Percentiles rank a stretch among this genome's conserved stretches.
These are phyloP conservation scores for Podaxis mareebaensis DNA, from an alignment of 768 basidiomycete genomes.

Conservation along the genomic window DNA sequence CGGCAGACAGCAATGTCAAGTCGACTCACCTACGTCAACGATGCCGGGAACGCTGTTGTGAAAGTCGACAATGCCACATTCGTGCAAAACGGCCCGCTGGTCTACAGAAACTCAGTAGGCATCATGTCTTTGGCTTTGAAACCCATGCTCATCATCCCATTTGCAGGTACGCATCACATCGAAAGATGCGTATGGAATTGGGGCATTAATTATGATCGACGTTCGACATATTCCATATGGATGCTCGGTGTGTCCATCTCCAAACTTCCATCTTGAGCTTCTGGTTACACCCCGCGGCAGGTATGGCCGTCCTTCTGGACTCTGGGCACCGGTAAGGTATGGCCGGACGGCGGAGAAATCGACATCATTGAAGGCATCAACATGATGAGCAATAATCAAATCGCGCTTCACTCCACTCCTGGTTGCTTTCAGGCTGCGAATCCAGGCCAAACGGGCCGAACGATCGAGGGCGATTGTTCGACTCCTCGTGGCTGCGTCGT, in stretches of 20 bases:
- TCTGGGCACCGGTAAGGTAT: slow-evolving; percentile 36
- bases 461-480: slow-evolving; percentile 58
- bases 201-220: slow-evolving; percentile 47
- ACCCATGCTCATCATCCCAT: not conserved
- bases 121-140: not conserved
- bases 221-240: slow-evolving; percentile 50
- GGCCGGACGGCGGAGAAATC: slow-evolving; percentile 52
- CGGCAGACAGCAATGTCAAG: slow-evolving; percentile 44
- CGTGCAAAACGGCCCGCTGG: slow-evolving; percentile 32
- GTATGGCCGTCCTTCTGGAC: slow-evolving; percentile 56
- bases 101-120: slow-evolving; percentile 51
- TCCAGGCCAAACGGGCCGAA: slow-evolving; percentile 46
- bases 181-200: slow-evolving; percentile 40
- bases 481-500: slow-evolving; percentile 67
- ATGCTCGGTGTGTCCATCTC: slow-evolving; percentile 44
- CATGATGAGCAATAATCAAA: slow-evolving; percentile 64
- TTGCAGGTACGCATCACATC: slow-evolving; percentile 46
- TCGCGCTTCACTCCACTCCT: slow-evolving; percentile 71
- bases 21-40: slow-evolving; percentile 59
- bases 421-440: slow-evolving; percentile 40
- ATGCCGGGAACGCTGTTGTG: slow-evolving; percentile 64
- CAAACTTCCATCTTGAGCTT: not conserved
- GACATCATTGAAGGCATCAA: slow-evolving; percentile 87
- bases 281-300: slow-evolving; percentile 21
- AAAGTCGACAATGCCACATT: slow-evolving; percentile 72